Base-by-base conservation (phyloP, 2,329 filamentous ascomycete species). In the Penicillium sp. region DNA sequence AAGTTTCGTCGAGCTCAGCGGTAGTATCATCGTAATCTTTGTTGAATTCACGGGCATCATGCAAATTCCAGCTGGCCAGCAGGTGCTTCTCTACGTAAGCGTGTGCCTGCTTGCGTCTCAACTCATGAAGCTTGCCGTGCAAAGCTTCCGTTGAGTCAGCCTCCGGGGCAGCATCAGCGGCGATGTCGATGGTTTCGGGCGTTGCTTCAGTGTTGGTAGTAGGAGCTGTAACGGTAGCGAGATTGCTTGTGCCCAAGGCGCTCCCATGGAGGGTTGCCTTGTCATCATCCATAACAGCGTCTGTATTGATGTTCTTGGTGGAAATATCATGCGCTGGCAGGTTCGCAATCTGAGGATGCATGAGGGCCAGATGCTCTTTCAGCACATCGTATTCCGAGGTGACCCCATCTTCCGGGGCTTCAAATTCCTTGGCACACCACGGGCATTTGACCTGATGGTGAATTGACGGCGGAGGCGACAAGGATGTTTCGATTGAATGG, bases 381-480 rank as follows among this genome's bases (percentile, higher is more conserved):
- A 75, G 60, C 45, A 65, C 62, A 28, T 69, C 64, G 53, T 66
- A 61, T 45, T 65, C 63, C 6, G 68, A 63, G 16, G 56, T 45
- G 9, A 56, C 62, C 21, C 66, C 63, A 46, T 67, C 62, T 56
- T 61, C 50, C 5, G 64, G 60, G 8, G 63, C 53, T 43, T 71
- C 65, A 46, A 75, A 64, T 47, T 64, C 63, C 56, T 73, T 66
- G 21, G 68, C 66, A 60, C 72, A 75, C 66, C 65, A 71, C n/a
- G 64, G 58, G 55, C 73, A 76, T 60, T 70, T 73, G 5, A 67
- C 48, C 40, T 60, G 61, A 16, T 60, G 60, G 14, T 46, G 43
- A 7, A 61, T 58, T 20, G 65, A 52, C n/a, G 65, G 66, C 23
- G 69, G 63, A 6, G 69, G 68, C 5, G 71, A 72, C 16, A 67